Conservation (phyloP, 345 rosid genomes). For the Lumnitzera racemosa region DNA sequence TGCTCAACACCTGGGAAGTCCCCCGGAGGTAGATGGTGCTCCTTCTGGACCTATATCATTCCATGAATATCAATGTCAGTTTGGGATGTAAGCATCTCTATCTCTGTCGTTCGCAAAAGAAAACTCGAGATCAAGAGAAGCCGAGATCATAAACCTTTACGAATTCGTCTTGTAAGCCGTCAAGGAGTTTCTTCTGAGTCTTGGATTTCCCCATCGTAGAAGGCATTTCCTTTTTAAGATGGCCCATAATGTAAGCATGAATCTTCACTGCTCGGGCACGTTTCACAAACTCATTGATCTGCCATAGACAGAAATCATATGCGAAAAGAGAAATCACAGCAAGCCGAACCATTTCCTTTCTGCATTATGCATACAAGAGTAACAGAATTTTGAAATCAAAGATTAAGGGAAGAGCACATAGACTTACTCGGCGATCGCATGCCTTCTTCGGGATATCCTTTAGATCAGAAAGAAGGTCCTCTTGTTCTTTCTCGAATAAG, state of each 20-base stretch:
- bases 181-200: slow-evolving; percentile 69
- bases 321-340: too few species aligned
- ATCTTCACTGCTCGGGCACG: slow-evolving; percentile 96
- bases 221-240: slow-evolving; percentile 94
- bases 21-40: slow-evolving; percentile 75
- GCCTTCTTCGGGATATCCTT: slow-evolving; percentile 96
- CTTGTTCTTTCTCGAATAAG: slow-evolving; percentile 91
- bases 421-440: slow-evolving; percentile 92
- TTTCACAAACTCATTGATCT: slow-evolving; percentile 95
- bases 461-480: slow-evolving; percentile 77
- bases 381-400: not conserved
- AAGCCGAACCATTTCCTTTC: too few species aligned
- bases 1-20: slow-evolving; percentile 85
- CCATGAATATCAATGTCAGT: not conserved
- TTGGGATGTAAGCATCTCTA: too few species aligned
- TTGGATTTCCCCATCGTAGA: slow-evolving; percentile 87
- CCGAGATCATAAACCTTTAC: slow-evolving; percentile 40
- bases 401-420: slow-evolving; percentile 4
- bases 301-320: not conserved
- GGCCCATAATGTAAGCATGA: slow-evolving; percentile 80
- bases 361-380: too few species aligned
- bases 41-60: slow-evolving; percentile 73
- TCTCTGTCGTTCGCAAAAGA: too few species aligned
- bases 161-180: slow-evolving; percentile 70
- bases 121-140: too few species aligned